Evolutionary conservation across 352 stramenopile species (phyloP), one percentile per base, ranked within the genome.

Genomic region (Pythium grandisporangium): DNA sequence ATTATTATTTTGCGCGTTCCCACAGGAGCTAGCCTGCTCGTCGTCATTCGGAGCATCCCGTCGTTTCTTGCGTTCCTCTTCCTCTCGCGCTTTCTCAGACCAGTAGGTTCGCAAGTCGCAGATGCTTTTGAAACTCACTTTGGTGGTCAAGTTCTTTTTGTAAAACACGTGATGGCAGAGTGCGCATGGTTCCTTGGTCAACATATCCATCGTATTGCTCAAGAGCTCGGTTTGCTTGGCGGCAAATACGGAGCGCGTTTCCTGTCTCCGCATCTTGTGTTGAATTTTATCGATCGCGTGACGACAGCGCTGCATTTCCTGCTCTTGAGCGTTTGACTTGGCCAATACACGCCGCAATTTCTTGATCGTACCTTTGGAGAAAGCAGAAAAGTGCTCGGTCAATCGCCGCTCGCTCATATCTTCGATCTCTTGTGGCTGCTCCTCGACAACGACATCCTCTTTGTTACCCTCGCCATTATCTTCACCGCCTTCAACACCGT

Each of bases 111-210:
- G 58, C 20, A 84, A 40, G 42, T 84, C 67, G 21, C 57, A 53
- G n/a, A 84, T 78, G 39, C 66, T 75, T 36, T 84, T 84, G 51
- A 67, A 76, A 0, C 63, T 73, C n/a, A 84, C 70, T 39, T 65
- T 64, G 22, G 70, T 78, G 4, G 53, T 52, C 17, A 84, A 39
- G 32, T 66, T 80, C 24, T 54, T 73, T 53, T 84, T 84, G 5
- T 66, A 51, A 22, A 80, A 84, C 2, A 76, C 51, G 29, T 77
- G 49, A 23, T 67, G 52, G 30, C 70, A 84, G 13, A 84, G 54
- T 11, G 66, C 70, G 37, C 70, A 84, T 2, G 70, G 48, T 20
- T 80, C 70, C 14, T 58, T 80, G 23, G 59, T 79, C 33, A 83
- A 42, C 7, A 51, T 42, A 8, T 64, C 61, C 59, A 75, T 78